Percentiles rank a stretch among this genome's conserved stretches.
Evolutionary conservation across 2,329 filamentous ascomycete genomes (phyloP).

Genomic region (Achaetomium macrosporum): DNA sequence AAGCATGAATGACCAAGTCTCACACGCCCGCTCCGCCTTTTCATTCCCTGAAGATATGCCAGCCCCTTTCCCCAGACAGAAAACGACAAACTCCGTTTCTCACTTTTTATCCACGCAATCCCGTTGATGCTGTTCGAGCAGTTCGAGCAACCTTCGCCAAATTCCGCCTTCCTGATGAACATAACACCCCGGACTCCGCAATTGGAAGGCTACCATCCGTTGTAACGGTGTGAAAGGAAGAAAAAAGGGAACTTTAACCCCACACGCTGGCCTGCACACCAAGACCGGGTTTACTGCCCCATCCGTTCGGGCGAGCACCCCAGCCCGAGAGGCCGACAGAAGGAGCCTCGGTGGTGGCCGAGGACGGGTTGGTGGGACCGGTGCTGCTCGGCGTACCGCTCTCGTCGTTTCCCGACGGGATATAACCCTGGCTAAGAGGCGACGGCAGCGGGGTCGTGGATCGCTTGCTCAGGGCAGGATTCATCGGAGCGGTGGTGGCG

Average conservation of each 20-base stretch:
- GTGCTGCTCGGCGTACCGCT: constrained; percentile 39
- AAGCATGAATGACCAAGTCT: constrained; percentile 12
- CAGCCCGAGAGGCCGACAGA: constrained; percentile 51
- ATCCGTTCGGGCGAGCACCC: constrained; percentile 75
- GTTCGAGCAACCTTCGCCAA: constrained; percentile 2
- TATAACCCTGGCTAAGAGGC: constrained; percentile 72
- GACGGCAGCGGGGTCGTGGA: constrained; percentile 88
- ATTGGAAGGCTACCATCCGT: too few species aligned
- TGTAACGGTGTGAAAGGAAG: too few species aligned
- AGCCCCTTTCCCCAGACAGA: constrained; percentile 1
- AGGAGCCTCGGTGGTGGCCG: constrained; percentile 39
- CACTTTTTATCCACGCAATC: constrained; percentile 1
- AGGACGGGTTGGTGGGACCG: constrained; percentile 43
- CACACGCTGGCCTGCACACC: constrained; percentile 90
- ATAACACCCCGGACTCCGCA: too few species aligned
- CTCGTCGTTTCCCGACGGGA: constrained; percentile 43
- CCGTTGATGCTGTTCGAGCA: background rate
- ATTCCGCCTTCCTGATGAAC: constrained; percentile 1
- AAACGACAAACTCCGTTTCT: constrained; percentile 8
- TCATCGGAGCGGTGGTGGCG: constrained; percentile 44
- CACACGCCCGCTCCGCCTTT: constrained; percentile 3
- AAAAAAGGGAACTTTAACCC: constrained; percentile 54
- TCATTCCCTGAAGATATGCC: background rate
- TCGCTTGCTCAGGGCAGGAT: constrained; percentile 65
- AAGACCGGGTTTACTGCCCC: constrained; percentile 75